Base-by-base conservation (phyloP, 2,329 filamentous ascomycete genomes). In the Diaporthe vexans region DNA sequence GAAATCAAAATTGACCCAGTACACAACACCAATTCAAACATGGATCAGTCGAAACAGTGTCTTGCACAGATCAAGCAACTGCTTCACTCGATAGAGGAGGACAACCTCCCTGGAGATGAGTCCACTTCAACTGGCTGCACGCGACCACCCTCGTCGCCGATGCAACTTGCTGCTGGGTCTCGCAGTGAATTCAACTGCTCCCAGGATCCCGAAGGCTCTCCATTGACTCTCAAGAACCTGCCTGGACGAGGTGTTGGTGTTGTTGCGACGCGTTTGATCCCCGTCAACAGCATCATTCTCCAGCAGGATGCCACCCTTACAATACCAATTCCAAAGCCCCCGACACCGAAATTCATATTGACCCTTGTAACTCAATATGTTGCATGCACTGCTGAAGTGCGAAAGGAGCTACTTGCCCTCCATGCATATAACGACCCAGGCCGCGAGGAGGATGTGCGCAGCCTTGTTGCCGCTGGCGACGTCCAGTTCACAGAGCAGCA, bases 181-280 rank as follows among this genome's bases (percentile, higher is more conserved):
- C 7, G 4, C 13, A 24, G 9, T 11, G 24, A n/a, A 11, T 19
- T 7, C 37, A 21, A 10, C 10, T 15, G 9, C 24, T 3, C 15
- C 4, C 4, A 26, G 1, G 8, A 6, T 10, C 4, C 13, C 9
- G 8, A 21, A 7, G 3, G 2, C 9, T 19, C 15, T n/a, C 17
- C 17, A 2, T 13, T 33, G 1, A 33, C 24, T 19, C 24, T 63
- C 24, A 46, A 33, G 24, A 46, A 1, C 4, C 3, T 46, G 17
- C 59, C 59, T 19, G 59, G 59, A 5, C 24, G 59, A 29, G 59
- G 59, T 3, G 13, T 46, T 26, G 59, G 59, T 19, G 24, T 63
- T 37, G 37, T 63, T 46, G 59, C 59, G 1, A 63, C 40, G 3
- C 24, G 17, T 21, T 40, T 11, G 2, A 63, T 63, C 9, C 40